These are phyloP conservation scores for Aspergillus texensis DNA, from an alignment of 2,329 filamentous ascomycete species.

Conservation along the genomic window DNA sequence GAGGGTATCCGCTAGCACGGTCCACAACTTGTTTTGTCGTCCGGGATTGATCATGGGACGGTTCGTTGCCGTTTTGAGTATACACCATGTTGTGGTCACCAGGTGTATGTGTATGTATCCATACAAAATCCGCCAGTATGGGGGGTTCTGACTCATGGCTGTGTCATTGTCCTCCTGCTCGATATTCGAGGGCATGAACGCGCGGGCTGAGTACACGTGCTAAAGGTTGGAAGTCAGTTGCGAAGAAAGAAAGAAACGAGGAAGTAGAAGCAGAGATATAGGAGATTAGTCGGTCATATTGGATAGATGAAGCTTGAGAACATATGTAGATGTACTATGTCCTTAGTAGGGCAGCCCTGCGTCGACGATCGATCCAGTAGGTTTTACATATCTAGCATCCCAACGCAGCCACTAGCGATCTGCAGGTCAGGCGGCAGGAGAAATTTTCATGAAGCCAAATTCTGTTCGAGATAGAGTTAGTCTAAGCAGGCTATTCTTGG, in stretches of 20 bases:
- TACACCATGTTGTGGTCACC: conserved; percentile 1
- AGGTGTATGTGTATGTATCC: not conserved
- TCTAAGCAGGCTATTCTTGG: not conserved
- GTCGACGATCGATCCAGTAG: not conserved
- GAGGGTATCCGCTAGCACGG: conserved; percentile 2
- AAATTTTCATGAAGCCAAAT: not conserved
- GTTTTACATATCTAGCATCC: not conserved
- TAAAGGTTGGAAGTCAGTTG: not conserved
- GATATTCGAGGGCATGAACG: not conserved
- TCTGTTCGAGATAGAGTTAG: not conserved
- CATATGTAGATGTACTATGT: not conserved
- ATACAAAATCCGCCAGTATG: not conserved
- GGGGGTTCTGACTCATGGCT: not conserved
- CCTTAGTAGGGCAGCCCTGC: not conserved
- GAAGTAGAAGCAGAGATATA: not conserved
- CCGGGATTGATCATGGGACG: not conserved
- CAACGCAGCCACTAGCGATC: not conserved
- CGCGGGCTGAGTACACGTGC: not conserved
- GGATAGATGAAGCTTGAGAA: not conserved
- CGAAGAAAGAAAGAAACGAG: not conserved
- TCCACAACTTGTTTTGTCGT: not conserved
- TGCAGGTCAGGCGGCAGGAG: not conserved
- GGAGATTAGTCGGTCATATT: not conserved
- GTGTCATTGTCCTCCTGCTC: not conserved
- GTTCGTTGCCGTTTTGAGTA: not conserved